These are phyloP conservation scores for Lactarius tabidus DNA, from an alignment of 768 basidiomycete genomes.

Conservation along the genomic window DNA sequence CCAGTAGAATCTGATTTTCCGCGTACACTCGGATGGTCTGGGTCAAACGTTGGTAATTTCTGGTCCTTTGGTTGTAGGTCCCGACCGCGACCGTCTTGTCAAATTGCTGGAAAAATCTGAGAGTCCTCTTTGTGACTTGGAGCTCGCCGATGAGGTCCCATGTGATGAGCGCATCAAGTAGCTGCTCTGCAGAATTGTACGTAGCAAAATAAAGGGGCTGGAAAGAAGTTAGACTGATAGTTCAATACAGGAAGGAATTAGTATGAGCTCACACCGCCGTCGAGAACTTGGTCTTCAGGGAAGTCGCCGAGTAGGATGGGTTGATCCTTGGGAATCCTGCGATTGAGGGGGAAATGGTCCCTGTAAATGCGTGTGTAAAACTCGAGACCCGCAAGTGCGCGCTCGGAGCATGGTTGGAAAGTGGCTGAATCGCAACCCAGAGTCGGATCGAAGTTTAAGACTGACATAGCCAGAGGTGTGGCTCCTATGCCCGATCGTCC, in stretches of 20 bases:
- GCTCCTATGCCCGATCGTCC: conserved; percentile 21
- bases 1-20: no score
- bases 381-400: conserved; percentile 16
- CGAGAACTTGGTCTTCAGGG: conserved; percentile 6
- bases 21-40: no score
- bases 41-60: no score
- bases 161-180: conserved; percentile 29
- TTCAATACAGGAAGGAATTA: background rate
- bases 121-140: no score
- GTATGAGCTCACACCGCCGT: conserved; percentile 11
- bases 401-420: conserved; percentile 18
- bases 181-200: conserved; percentile 32
- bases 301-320: conserved; percentile 18
- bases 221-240: background rate
- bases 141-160: conserved; percentile 30
- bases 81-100: no score
- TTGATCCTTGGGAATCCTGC: conserved; percentile 4
- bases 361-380: conserved; percentile 11
- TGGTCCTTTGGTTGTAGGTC: no score
- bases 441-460: conserved; percentile 16
- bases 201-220: conserved; percentile 32
- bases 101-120: no score
- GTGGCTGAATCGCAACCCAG: conserved; percentile 18
- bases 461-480: conserved; percentile 12
- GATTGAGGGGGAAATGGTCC: conserved; percentile 8